These are phyloP conservation scores for Populus hybrid DNA, from an alignment of 441 rosid species.

Conservation along the genomic window DNA sequence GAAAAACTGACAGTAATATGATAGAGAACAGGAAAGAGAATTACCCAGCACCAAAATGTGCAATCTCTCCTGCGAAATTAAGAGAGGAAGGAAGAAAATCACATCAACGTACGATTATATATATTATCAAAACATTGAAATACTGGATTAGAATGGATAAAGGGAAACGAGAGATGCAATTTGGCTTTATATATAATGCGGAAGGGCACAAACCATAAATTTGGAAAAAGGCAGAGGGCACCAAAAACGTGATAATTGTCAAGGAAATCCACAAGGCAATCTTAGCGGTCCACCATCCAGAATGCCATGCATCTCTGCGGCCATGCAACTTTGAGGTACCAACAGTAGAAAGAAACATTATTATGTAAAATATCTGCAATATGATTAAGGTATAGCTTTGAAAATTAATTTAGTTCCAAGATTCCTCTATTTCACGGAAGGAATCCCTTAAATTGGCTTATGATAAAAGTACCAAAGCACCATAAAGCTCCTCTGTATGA, in stretches of 20 bases:
- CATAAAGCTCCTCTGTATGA: background rate
- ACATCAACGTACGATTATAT: background rate
- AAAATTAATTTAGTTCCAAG: background rate
- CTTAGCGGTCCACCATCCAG: constrained; percentile 94
- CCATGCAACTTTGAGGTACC: constrained; percentile 58
- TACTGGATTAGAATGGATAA: background rate
- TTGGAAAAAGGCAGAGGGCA: constrained; percentile 64
- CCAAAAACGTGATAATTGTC: constrained; percentile 57
- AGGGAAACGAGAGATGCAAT: constrained; percentile 6
- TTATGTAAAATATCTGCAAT: constrained; percentile 56
- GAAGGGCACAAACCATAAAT: constrained; percentile 60
- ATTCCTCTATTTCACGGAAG: background rate
- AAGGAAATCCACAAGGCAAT: constrained; percentile 57
- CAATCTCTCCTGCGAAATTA: constrained; percentile 74
- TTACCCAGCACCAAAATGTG: constrained; percentile 99
- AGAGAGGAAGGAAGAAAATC: background rate
- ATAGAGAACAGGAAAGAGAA: constrained; percentile 28
- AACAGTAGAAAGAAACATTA: constrained; percentile 75
- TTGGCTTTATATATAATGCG: constrained; percentile 5
- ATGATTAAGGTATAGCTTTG: constrained; percentile 34
- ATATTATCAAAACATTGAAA: background rate
- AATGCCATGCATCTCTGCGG: constrained; percentile 82
- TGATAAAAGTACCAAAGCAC: background rate
- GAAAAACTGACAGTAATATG: constrained; percentile 7
- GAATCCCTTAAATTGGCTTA: background rate